Evolutionary conservation across 345 rosid species (phyloP).

Genomic region (Citrus medica): DNA sequence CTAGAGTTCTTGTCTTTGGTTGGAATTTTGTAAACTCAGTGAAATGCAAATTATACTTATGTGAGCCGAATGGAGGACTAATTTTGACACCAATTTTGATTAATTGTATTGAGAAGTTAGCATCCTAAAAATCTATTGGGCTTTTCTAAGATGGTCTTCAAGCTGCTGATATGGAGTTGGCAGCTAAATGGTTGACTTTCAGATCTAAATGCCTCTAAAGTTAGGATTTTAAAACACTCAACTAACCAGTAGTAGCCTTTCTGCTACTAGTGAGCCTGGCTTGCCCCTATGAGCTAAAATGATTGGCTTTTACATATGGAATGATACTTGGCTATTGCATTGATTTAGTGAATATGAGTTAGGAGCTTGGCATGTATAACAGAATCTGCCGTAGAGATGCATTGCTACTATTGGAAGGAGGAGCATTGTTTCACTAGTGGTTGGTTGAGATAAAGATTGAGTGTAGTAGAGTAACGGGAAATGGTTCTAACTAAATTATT

Average conservation of each 20-base stretch:
- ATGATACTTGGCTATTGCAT: not conserved
- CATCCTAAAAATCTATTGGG: not conserved
- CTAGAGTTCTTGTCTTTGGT: not conserved
- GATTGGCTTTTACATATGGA: not conserved
- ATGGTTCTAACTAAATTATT: not conserved
- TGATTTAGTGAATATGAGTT: not conserved
- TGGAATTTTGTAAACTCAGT: not conserved
- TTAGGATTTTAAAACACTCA: not conserved
- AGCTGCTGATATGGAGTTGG: not conserved
- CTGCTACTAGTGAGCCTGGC: not conserved
- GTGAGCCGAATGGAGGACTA: not conserved
- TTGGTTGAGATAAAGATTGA: not conserved
- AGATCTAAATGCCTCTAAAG: not conserved
- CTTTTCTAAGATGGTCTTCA: not conserved
- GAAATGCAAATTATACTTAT: not conserved
- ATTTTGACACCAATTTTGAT: not conserved
- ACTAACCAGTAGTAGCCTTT: not conserved
- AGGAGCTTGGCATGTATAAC: not conserved
- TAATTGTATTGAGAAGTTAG: not conserved
- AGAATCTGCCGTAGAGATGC: not conserved
- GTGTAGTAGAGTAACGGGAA: not conserved
- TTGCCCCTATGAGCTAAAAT: not conserved
- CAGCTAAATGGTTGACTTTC: not conserved
- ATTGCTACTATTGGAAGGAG: not conserved
- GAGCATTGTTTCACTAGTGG: not conserved